Base-by-base conservation (phyloP, 2,329 filamentous ascomycete species). In the Cladophialophora bantiana region DNA sequence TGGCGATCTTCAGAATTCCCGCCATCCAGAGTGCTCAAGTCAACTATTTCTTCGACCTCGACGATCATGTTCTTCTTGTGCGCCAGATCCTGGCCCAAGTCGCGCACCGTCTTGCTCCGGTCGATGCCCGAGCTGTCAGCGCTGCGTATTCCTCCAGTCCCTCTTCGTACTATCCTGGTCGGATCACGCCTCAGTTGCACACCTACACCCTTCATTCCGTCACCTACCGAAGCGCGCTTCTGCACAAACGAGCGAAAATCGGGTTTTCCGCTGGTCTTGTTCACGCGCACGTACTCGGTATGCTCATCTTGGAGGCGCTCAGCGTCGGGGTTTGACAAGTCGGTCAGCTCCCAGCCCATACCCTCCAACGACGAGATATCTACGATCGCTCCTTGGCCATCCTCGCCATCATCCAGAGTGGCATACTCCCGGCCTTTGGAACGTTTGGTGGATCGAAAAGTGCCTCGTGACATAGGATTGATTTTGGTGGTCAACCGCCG, bases 51-150 rank as follows among this genome's bases (percentile, higher is more conserved):
- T 63, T 78, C 72, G 12, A 83, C 74, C 38, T 79, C 80, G 15
- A 83, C 76, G 26, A 83, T 81, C 40, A 75, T 77, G 4, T 80
- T 80, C 4, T 76, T 78, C 69, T 80, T 77, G 38, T 82, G 77
- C 1, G 81, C 81, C 36, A 79, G 76, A 54, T 77, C 75, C 62
- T 81, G 79, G 2, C 79, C 81, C 42, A 78, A 75, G 34, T 77
- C 71, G 6, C 75, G 74, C 31, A 76, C 70, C 4, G 73, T 75
- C 35, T 71, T 70, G 62, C 63, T 66, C 56, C 72, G 65, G 31
- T 68, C 66, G 35, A 72, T 36, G 15, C 64, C 57, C 7, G 60
- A 59, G 61, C 64, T 66, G 18, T 31, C 32, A 38, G 55, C 66
- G 18, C 52, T 57, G 13, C 45, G 26, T 6, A 34, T n/a, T 9